Evolutionary conservation across 805 yeast genomes (phyloP).

Genomic region (Nematodospora valgi): DNA sequence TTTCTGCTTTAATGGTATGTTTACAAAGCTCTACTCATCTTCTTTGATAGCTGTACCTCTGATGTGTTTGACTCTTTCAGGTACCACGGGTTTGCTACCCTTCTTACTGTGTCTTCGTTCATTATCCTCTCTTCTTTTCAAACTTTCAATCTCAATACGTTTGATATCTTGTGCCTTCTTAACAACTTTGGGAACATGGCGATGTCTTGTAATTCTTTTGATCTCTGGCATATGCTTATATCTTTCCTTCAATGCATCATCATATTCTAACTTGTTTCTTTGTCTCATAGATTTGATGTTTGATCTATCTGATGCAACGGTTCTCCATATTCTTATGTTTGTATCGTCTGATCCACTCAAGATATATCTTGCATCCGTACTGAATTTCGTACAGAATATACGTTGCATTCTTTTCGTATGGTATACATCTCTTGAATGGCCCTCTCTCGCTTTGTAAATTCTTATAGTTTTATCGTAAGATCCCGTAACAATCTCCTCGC

Average conservation of each 20-base stretch:
- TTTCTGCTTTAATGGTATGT: too few relatives aligned
- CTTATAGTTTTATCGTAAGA: slow-evolving; percentile 93
- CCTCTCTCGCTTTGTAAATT: slow-evolving; percentile 68
- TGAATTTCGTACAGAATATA: slow-evolving; percentile 75
- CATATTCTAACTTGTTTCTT: slow-evolving; percentile 83
- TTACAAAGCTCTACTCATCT: too few relatives aligned
- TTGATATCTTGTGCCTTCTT: slow-evolving; percentile 90
- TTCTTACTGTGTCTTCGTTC: slow-evolving; percentile 74
- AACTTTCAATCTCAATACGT: slow-evolving; percentile 62
- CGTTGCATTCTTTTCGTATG: slow-evolving; percentile 98
- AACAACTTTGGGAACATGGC: slow-evolving; percentile 84
- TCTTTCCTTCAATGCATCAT: slow-evolving; percentile 85
- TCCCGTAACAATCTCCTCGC: slow-evolving; percentile 92
- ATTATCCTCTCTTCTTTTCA: slow-evolving; percentile 80
- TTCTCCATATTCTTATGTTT: slow-evolving; percentile 90
- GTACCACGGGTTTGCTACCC: slow-evolving; percentile 51
- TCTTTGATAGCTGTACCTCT: slow-evolving; percentile 73
- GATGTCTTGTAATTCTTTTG: slow-evolving; percentile 81
- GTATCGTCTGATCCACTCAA: slow-evolving; percentile 95
- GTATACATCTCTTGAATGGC: slow-evolving; percentile 92
- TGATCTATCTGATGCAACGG: slow-evolving; percentile 80
- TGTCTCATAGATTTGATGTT: slow-evolving; percentile 77
- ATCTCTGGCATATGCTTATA: slow-evolving; percentile 97
- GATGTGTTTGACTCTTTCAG: slow-evolving; percentile 85
- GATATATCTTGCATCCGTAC: slow-evolving; percentile 87